Evolutionary conservation across 2,329 filamentous ascomycete species (phyloP), one percentile per base, ranked within the genome.

Genomic region (Aspergillus puulaauensis): DNA sequence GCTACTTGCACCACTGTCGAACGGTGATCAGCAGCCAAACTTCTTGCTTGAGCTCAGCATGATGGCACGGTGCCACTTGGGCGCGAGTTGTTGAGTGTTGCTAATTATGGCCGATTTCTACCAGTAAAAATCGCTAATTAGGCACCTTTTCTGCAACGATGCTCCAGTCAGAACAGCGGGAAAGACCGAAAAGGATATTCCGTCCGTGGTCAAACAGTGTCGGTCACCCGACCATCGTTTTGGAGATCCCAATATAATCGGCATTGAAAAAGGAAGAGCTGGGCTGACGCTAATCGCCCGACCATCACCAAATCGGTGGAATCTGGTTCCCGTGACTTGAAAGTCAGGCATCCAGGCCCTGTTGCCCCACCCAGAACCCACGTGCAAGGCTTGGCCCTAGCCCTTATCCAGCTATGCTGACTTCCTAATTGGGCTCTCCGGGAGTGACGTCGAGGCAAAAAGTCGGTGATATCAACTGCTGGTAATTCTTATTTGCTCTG

Each of bases 361-460:
- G 8, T n/a, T 41, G 21, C 21, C 41, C 39, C 31, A 12, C 24
- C 24, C 15, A 43, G 19, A 21, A 27, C 17, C 17, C 64, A 66
- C 63, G 65, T 64, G 61, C 41, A 40, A 21, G 7, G 1, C 35
- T 24, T 41, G 57, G 47, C 64, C 63, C 64, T 65, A 66, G 61
- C 64, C 65, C 64, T 68, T 66, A 66, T 66, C 64, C 21, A 46
- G 35, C 15, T 41, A 54, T 49, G 27, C 33, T 55, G 46, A 35
- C 52, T 61, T 60, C 64, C 62, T 44, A 50, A 60, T 65, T 33
- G 49, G 61, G 59, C 39, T 56, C 24, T 58, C 59, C 62, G 35
- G 64, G 64, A 66, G 61, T 66, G 65, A 65, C 62, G 64, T 67
- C 58, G 64, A 58, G 57, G 54, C 43, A 24, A 47, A 50, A 55